Conservation (phyloP, 225 moss, liverwort and hornwort species). For the Takakia lepidozioides region DNA sequence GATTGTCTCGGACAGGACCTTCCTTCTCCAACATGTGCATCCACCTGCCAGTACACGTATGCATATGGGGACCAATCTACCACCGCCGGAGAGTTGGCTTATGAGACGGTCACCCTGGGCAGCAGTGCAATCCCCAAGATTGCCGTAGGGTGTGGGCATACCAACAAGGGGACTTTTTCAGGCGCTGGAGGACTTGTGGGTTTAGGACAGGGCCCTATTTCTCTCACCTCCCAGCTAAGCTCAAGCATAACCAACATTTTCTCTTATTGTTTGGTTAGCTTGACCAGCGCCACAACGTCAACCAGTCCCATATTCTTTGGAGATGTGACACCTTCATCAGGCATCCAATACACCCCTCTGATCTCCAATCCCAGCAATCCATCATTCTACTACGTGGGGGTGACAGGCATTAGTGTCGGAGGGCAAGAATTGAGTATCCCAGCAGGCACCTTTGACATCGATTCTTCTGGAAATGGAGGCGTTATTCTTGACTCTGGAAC, state of each 20-base stretch:
- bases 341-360: constrained; percentile 45
- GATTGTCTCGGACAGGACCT: too few species aligned
- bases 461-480: constrained; percentile 21
- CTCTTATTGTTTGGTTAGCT: constrained; percentile 54
- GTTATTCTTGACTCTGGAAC: constrained; percentile 1
- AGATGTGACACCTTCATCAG: constrained; percentile 13
- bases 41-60: constrained; percentile 41
- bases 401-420: constrained; percentile 32
- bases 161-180: constrained; percentile 43
- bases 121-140: constrained; percentile 26
- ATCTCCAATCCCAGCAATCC: constrained; percentile 28
- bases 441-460: constrained; percentile 25
- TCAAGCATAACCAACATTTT: constrained; percentile 41
- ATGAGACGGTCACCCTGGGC: constrained; percentile 27
- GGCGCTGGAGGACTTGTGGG: constrained; percentile 57
- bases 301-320: constrained; percentile 32
- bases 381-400: constrained; percentile 45
- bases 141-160: constrained; percentile 52
- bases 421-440: constrained; percentile 16
- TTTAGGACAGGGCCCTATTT: constrained; percentile 50
- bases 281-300: constrained; percentile 20
- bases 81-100: constrained; percentile 44
- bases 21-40: too few species aligned
- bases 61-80: constrained; percentile 51
- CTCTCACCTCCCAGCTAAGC: constrained; percentile 46